Evolutionary conservation across 2,329 filamentous ascomycete species (phyloP).

Genomic region (Alternaria gansuensis): DNA sequence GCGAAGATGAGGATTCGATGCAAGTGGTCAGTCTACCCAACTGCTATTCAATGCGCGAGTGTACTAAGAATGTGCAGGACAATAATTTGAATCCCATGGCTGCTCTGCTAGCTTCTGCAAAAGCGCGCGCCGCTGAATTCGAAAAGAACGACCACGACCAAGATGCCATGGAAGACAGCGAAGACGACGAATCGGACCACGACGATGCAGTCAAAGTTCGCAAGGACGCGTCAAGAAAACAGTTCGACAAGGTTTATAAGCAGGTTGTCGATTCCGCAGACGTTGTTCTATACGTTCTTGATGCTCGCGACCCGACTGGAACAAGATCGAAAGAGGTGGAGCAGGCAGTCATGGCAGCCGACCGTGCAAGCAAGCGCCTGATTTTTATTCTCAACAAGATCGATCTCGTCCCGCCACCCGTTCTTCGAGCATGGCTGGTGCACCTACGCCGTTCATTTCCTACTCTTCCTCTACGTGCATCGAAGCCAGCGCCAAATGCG

Average conservation of each 20-base stretch:
- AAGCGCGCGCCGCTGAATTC: slow-evolving; percentile 78
- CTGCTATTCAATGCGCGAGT: not conserved
- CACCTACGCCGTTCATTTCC: slow-evolving; percentile 91
- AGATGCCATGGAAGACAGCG: slow-evolving; percentile 66
- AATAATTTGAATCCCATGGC: slow-evolving; percentile 87
- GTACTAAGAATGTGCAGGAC: slow-evolving; percentile 55
- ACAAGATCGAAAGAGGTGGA: slow-evolving; percentile 92
- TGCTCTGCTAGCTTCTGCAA: slow-evolving; percentile 84
- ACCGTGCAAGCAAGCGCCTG: slow-evolving; percentile 81
- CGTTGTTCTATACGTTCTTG: slow-evolving; percentile 90
- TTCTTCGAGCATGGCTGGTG: slow-evolving; percentile 83
- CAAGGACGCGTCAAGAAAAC: slow-evolving; percentile 76
- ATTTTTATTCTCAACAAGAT: slow-evolving; percentile 97
- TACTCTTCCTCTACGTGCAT: slow-evolving; percentile 86
- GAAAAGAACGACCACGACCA: slow-evolving; percentile 69
- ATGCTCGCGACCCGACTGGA: slow-evolving; percentile 89
- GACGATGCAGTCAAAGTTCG: slow-evolving; percentile 45
- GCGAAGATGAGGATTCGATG: slow-evolving; percentile 65
- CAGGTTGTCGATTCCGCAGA: slow-evolving; percentile 88
- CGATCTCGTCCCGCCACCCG: slow-evolving; percentile 82
- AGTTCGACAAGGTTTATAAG: slow-evolving; percentile 97
- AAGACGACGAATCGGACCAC: slow-evolving; percentile 60
- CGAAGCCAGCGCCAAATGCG: slow-evolving; percentile 81
- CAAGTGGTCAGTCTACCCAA: slow-evolving; percentile 57
- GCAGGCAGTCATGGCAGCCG: slow-evolving; percentile 88